Conservation (phyloP, 1,284 basidiomycete genomes). For the Puccinia polysora region DNA sequence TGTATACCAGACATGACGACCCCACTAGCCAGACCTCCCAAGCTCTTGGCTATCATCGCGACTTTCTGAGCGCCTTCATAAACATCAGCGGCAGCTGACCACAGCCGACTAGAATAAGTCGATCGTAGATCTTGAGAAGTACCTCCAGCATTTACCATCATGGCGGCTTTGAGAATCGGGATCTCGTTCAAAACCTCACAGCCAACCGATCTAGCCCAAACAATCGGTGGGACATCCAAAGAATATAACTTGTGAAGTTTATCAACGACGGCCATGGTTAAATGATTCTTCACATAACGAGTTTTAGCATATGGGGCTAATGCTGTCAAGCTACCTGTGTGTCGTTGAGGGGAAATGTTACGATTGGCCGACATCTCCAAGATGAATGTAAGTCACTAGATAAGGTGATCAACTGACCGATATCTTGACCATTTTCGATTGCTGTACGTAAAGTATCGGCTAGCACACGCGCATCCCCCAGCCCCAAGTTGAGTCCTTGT, state of each 20-base stretch:
- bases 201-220: slow-evolving; percentile 78
- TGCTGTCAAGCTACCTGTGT: slow-evolving; percentile 72
- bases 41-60: too few relatives aligned
- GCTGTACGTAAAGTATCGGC: slow-evolving; percentile 15
- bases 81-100: too few relatives aligned
- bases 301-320: slow-evolving; percentile 71
- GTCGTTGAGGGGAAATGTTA: background rate
- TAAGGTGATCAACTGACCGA: slow-evolving; percentile 2
- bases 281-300: slow-evolving; percentile 79
- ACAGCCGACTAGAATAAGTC: too few relatives aligned
- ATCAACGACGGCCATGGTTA: slow-evolving; percentile 73
- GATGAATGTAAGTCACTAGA: background rate
- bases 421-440: slow-evolving; percentile 36
- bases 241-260: slow-evolving; percentile 81
- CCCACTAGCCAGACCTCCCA: too few relatives aligned
- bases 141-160: slow-evolving; percentile 74
- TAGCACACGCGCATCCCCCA: slow-evolving; percentile 63
- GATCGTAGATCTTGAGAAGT: too few relatives aligned
- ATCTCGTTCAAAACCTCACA: slow-evolving; percentile 87
- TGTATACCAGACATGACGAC: too few relatives aligned
- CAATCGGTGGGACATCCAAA: slow-evolving; percentile 63
- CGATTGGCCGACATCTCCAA: background rate
- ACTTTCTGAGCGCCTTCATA: too few relatives aligned
- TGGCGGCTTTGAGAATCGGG: slow-evolving; percentile 68
- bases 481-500: slow-evolving; percentile 88